A percentile compares a stretch with the other conserved stretches of the same genome.
These are phyloP conservation scores for Ogataea corticis DNA, from an alignment of 805 yeast species.

Conservation along the genomic window DNA sequence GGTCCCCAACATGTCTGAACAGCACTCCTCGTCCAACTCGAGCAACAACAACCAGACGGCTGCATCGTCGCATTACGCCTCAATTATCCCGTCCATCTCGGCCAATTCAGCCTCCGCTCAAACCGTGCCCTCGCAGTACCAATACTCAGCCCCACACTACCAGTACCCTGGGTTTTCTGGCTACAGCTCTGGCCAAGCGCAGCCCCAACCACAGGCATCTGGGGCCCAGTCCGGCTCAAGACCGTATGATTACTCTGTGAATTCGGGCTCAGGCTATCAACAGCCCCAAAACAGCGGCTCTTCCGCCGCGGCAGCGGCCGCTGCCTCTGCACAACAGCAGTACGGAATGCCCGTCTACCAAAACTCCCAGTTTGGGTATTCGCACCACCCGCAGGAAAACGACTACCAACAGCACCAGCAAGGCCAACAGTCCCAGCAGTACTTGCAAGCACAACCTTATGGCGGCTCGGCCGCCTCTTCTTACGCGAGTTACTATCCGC, in stretches of 20 bases:
- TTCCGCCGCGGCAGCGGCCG: slow-evolving; percentile 13
- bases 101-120: slow-evolving; percentile 12
- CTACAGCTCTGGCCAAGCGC: slow-evolving; percentile 16
- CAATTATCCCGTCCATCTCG: slow-evolving; percentile 18
- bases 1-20: slow-evolving; percentile 18
- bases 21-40: slow-evolving; percentile 18
- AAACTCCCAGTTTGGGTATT: slow-evolving; percentile 20
- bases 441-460: slow-evolving; percentile 19
- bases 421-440: slow-evolving; percentile 19
- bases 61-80: slow-evolving; percentile 15
- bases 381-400: slow-evolving; percentile 23
- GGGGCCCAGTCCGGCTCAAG: slow-evolving; percentile 9
- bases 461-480: slow-evolving; percentile 7
- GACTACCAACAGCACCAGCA: slow-evolving; percentile 22
- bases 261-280: slow-evolving; percentile 13
- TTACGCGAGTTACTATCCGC: slow-evolving; percentile 19
- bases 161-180: slow-evolving; percentile 22
- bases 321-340: slow-evolving; percentile 11
- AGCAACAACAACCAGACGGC: slow-evolving; percentile 14
- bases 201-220: slow-evolving; percentile 5
- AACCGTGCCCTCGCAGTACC: slow-evolving; percentile 20
- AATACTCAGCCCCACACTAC: slow-evolving; percentile 24
- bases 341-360: slow-evolving; percentile 20
- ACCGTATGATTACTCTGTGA: slow-evolving; percentile 21
- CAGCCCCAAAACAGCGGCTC: slow-evolving; percentile 18